Evolutionary conservation across 495 filamentous ascomycete species (phyloP).

Genomic region (Lichina pygmaea): DNA sequence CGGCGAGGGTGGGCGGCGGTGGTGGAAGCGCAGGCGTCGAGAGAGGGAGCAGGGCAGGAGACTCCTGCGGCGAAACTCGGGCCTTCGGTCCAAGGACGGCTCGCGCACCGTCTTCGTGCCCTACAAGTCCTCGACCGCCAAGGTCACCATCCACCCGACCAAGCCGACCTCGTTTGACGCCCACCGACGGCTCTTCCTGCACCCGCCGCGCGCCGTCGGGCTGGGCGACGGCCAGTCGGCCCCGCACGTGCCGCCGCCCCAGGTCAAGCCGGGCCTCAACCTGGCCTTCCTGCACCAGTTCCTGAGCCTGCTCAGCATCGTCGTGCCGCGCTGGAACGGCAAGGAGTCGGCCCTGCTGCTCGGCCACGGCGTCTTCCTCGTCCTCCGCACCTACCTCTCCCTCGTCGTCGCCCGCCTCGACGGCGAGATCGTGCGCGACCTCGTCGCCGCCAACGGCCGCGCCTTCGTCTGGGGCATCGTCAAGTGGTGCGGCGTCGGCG

Average conservation of each 20-base stretch:
- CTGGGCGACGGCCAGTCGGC: conserved; percentile 35
- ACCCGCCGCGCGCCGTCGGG: conserved; percentile 56
- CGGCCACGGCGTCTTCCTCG: conserved; percentile 65
- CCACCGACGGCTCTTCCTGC: conserved; percentile 76
- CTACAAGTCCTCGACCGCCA: conserved; percentile 58
- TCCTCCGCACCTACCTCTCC: conserved; percentile 82
- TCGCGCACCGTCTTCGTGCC: conserved; percentile 85
- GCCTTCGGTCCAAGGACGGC: conserved; percentile 76
- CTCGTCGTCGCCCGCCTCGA: conserved; percentile 79
- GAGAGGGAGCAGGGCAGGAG: conserved; percentile 58
- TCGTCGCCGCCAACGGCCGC: conserved; percentile 80
- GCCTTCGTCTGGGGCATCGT: conserved; percentile 69
- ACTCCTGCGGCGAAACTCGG: conserved; percentile 74
- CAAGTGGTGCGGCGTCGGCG: conserved; percentile 54
- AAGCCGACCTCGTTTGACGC: conserved; percentile 90
- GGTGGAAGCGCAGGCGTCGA: conserved; percentile 37
- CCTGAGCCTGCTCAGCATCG: conserved; percentile 79
- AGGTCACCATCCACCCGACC: conserved; percentile 79
- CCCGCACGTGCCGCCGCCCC: conserved; percentile 49
- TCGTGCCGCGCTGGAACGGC: conserved; percentile 84
- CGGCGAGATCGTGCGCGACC: conserved; percentile 84
- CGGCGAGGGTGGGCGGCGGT: conserved; percentile 47
- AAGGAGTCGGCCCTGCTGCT: conserved; percentile 81
- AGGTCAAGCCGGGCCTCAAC: conserved; percentile 85
- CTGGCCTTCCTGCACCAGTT: conserved; percentile 97